Evolutionary conservation across 2,329 filamentous ascomycete genomes (phyloP).

Genomic region (Colletotrichum tamarilloi): DNA sequence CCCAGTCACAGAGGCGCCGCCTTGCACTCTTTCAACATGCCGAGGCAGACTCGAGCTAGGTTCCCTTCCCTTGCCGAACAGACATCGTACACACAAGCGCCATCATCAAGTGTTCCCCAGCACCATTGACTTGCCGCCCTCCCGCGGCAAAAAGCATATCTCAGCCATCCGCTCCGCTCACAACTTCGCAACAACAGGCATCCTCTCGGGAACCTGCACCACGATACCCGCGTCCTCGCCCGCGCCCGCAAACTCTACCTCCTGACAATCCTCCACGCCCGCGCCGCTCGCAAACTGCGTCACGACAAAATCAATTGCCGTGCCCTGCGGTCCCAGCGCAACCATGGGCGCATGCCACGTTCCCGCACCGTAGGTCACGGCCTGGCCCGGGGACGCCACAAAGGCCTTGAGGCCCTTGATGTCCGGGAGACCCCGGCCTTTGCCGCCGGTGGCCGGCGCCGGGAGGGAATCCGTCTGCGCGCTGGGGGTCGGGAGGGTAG

Average conservation of each 20-base stretch:
- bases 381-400: slow-evolving; percentile 79
- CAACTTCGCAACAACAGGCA: slow-evolving; percentile 25
- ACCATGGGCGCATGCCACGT: slow-evolving; percentile 99
- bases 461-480: slow-evolving; percentile 55
- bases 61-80: background rate
- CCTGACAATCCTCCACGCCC: slow-evolving; percentile 86
- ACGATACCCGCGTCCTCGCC: slow-evolving; percentile 53
- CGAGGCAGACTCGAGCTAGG: background rate
- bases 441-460: slow-evolving; percentile 8
- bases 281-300: slow-evolving; percentile 90
- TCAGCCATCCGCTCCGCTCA: background rate
- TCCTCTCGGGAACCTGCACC: slow-evolving; percentile 45
- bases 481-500: slow-evolving; percentile 64
- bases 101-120: no score
- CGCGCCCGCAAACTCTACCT: slow-evolving; percentile 62
- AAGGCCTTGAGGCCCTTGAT: slow-evolving; percentile 79
- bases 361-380: slow-evolving; percentile 90
- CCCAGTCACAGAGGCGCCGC: background rate
- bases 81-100: background rate
- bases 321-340: slow-evolving; percentile 71
- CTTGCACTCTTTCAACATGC: background rate
- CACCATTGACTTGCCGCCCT: background rate
- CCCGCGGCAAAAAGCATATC: background rate
- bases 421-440: slow-evolving; percentile 76
- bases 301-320: slow-evolving; percentile 85